Percentiles rank a stretch among this genome's conserved stretches.
These are phyloP conservation scores for Handroanthus guayacan DNA, from an alignment of 257 asterid species.

Conservation along the genomic window DNA sequence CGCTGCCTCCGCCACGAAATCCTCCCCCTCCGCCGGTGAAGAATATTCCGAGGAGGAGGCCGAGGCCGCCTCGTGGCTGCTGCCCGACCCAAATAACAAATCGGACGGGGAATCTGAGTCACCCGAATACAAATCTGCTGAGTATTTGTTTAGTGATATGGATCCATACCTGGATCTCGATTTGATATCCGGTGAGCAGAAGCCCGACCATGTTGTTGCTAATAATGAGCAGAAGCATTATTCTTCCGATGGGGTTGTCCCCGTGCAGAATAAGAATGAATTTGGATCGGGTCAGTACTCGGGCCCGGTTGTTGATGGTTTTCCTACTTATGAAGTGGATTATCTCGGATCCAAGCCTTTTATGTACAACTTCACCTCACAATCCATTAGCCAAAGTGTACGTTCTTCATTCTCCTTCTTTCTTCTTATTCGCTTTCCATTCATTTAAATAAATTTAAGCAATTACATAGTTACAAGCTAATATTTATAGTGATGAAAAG, in stretches of 20 bases:
- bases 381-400: conserved; percentile 86
- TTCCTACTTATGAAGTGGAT: conserved; percentile 68
- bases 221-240: conserved; percentile 41
- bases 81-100: conserved; percentile 44
- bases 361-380: conserved; percentile 74
- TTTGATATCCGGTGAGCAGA: conserved; percentile 53
- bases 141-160: conserved; percentile 61
- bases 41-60: conserved; percentile 51
- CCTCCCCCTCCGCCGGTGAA: conserved; percentile 31
- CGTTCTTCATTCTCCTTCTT: conserved; percentile 19
- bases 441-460: background rate
- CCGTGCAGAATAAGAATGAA: conserved; percentile 60
- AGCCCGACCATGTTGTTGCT: conserved; percentile 34
- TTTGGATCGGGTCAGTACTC: conserved; percentile 48
- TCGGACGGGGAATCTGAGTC: conserved; percentile 43
- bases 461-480: too few relatives aligned
- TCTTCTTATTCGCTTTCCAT: background rate
- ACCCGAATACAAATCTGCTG: conserved; percentile 60
- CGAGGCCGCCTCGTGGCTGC: conserved; percentile 59
- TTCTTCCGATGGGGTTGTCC: conserved; percentile 78
- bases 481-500: too few relatives aligned
- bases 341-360: conserved; percentile 62
- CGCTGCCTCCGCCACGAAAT: conserved; percentile 44
- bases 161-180: conserved; percentile 69
- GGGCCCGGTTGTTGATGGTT: conserved; percentile 79